Evolutionary conservation across 768 basidiomycete species (phyloP), one percentile per base, ranked within the genome.

Genomic region (Tylopilus felleus): DNA sequence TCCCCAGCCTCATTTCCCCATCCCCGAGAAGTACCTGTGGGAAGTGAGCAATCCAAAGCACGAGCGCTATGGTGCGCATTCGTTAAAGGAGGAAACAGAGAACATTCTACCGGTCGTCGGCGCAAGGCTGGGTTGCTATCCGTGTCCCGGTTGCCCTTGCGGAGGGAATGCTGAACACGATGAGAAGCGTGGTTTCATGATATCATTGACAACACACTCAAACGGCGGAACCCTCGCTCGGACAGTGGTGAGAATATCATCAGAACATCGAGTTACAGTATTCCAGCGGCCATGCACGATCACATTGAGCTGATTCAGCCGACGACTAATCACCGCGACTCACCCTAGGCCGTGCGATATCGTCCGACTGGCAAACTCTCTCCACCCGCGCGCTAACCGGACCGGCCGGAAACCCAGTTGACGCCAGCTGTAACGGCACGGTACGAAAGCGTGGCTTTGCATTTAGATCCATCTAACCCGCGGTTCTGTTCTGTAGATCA

Each of bases 261-360:
- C 55, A 80, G 88, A 50, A 85, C 88, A n/a, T 83, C 81, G 4
- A 74, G 73, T 54, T 90, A 88, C 71, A 84, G 81, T 60, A 77
- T 90, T 17, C 88, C 88, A 0, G 74, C 74, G 43, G 56, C 77
- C 52, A 67, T 89, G 43, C 77, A 83, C 59, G 70, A 73, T 4
- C 85, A 88, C 61, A 65, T 89, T 52, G 85, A 88, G 35, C 67
- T 88, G 28, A 73, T 90, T 27, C 85, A 88, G 56, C 88, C 88
- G 0, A 89, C 88, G 3, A 89, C 86, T 2, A 77, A n/a, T n/a
- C n/a, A n/a, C n/a, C n/a, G n/a, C n/a, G n/a, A n/a, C n/a, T n/a
- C n/a, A n/a, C n/a, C n/a, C n/a, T n/a, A n/a, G n/a, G n/a, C n/a
- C n/a, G n/a, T n/a, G n/a, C n/a, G n/a, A n/a, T n/a, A n/a, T n/a